Conservation (phyloP, 2,329 filamentous ascomycete genomes). For the Colletotrichum sansevieriae region DNA sequence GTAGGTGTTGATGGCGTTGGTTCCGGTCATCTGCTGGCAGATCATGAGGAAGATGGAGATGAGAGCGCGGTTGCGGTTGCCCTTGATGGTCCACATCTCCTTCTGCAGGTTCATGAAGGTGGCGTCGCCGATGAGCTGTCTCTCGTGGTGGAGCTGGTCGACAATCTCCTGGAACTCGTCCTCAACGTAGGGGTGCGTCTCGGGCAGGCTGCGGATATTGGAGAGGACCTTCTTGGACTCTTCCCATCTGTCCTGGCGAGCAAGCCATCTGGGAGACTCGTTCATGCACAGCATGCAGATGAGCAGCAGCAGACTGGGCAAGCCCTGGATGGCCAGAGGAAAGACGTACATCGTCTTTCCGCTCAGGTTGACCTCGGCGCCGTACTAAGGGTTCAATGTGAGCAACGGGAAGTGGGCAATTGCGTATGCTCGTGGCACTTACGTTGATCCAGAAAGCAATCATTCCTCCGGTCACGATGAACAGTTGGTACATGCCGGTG, state of each 20-base stretch:
- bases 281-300: slow-evolving; percentile 72
- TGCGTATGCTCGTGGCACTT: neutral
- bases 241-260: slow-evolving; percentile 74
- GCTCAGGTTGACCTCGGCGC: slow-evolving; percentile 54
- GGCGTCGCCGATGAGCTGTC: slow-evolving; percentile 60
- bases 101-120: slow-evolving; percentile 66
- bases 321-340: slow-evolving; percentile 72
- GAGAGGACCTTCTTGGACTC: slow-evolving; percentile 67
- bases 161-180: slow-evolving; percentile 69
- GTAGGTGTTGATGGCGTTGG: slow-evolving; percentile 54
- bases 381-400: slow-evolving; percentile 50
- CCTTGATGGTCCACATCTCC: slow-evolving; percentile 70
- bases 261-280: slow-evolving; percentile 75
- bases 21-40: slow-evolving; percentile 75
- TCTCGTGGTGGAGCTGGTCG: slow-evolving; percentile 68
- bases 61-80: slow-evolving; percentile 69
- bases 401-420: neutral
- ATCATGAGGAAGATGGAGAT: slow-evolving; percentile 69
- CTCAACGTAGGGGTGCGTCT: slow-evolving; percentile 66
- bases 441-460: slow-evolving; percentile 63
- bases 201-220: slow-evolving; percentile 66
- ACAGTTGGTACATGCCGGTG: slow-evolving; percentile 61
- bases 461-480: slow-evolving; percentile 59
- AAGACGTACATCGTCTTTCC: slow-evolving; percentile 49
- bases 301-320: slow-evolving; percentile 72